Evolutionary conservation across 2,329 filamentous ascomycete genomes (phyloP), one percentile per base, ranked within the genome.

Genomic region (Didymellaceae sp.): DNA sequence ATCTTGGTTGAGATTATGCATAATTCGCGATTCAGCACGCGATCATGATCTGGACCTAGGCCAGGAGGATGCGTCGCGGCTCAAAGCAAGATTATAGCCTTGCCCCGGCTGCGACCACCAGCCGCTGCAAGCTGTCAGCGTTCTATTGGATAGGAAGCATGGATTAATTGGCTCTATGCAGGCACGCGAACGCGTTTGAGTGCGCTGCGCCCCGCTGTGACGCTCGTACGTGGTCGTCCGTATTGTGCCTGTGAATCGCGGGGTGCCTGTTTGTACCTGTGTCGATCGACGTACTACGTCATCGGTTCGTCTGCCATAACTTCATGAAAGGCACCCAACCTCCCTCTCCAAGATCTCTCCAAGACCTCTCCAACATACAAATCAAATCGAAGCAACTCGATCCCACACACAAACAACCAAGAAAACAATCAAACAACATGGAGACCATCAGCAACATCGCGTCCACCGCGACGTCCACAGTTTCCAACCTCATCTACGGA

Each of bases 401-500:
- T n/a, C n/a, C n/a, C n/a, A n/a, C n/a, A n/a, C n/a, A 40, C 28
- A 24, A 9, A 18, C 7, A 43, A 44, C 42, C 32, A 51, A 9
- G 22, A 22, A 26, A 9, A 11, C 25, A 25, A 8, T n/a, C 21
- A 33, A 20, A 31, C 31, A 61, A 18, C 44, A 75, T 75, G 73
- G 72, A 75, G 62, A 72, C 71, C 6, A 66, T 75, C 42, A 70
- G 42, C 66, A 75, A 71, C 58, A 59, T 67, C 25, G 68, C 67
- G 16, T 54, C 46, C 41, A 57, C 55, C 16, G 63, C 57, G 28
- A 57, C 60, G 4, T 61, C 51, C 4, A 57, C 65, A 4, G 72
- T 68, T 18, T 72, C 62, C 52, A 73, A 72, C 54, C 56, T 66
- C 33, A 71, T 75, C 57, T 75, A 70, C 52, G 73, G 73, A 21